Percentiles rank a stretch among this genome's conserved stretches.
Conservation (phyloP, 371 early-diverging fungal genomes). For the Lichtheimia ramosa region DNA sequence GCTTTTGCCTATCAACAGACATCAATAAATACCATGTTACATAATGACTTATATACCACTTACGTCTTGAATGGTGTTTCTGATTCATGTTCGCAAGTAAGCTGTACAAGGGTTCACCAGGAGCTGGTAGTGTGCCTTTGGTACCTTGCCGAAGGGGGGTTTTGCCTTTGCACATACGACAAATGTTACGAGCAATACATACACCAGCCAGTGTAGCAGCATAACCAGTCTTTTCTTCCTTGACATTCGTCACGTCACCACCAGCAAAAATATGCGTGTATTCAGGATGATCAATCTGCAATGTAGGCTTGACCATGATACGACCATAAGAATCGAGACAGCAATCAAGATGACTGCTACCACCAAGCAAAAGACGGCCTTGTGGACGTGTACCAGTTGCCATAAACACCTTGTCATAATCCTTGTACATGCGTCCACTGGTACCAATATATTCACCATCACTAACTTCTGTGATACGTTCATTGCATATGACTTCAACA, state of each 20-base stretch:
- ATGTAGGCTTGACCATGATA: slow-evolving; percentile 58
- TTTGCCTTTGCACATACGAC: slow-evolving; percentile 46
- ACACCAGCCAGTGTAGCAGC: slow-evolving; percentile 58
- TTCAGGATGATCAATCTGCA: slow-evolving; percentile 59
- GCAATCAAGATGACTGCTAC: slow-evolving; percentile 15
- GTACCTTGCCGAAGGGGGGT: slow-evolving; percentile 35
- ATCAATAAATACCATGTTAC: background rate
- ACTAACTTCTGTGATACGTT: slow-evolving; percentile 40
- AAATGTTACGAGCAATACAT: slow-evolving; percentile 50
- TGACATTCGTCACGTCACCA: slow-evolving; percentile 64
- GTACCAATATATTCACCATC: slow-evolving; percentile 20
- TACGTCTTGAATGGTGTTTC: slow-evolving; percentile 31
- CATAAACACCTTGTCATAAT: slow-evolving; percentile 33
- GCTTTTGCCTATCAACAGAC: slow-evolving; percentile 3
- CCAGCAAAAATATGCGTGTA: slow-evolving; percentile 65
- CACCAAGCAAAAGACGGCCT: slow-evolving; percentile 22
- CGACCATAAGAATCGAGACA: slow-evolving; percentile 34
- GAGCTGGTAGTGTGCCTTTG: slow-evolving; percentile 38
- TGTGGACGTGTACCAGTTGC: slow-evolving; percentile 45
- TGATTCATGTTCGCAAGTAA: background rate
- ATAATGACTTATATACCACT: background rate
- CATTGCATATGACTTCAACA: slow-evolving; percentile 62
- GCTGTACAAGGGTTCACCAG: slow-evolving; percentile 35
- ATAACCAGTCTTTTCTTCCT: slow-evolving; percentile 63
- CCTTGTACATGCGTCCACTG: slow-evolving; percentile 9